Evolutionary conservation across 2,329 filamentous ascomycete genomes (phyloP).

Genomic region (Monosporascus sp.): DNA sequence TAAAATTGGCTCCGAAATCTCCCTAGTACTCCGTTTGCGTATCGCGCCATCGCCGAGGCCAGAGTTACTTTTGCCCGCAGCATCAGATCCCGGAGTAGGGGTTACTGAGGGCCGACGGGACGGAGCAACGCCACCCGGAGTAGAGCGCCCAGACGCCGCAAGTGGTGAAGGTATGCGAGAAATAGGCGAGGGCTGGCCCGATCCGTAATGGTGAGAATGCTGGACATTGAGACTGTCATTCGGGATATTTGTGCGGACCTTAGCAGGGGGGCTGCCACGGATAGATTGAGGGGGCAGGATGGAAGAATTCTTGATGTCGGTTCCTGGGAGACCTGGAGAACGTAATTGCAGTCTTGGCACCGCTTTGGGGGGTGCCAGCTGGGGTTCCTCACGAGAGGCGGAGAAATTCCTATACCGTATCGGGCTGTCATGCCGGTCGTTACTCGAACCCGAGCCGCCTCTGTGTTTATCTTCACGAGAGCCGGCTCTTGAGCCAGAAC

Average conservation of each 20-base stretch:
- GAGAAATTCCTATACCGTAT: slow-evolving; percentile 34
- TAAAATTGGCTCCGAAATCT: slow-evolving; percentile 47
- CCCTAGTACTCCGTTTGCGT: slow-evolving; percentile 38
- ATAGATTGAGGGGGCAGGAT: slow-evolving; percentile 41
- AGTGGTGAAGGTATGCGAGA: slow-evolving; percentile 36
- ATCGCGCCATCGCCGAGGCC: slow-evolving; percentile 33
- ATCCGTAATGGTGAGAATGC: slow-evolving; percentile 28
- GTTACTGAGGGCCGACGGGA: slow-evolving; percentile 29
- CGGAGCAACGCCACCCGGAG: slow-evolving; percentile 26
- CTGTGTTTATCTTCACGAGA: slow-evolving; percentile 40
- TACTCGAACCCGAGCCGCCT: slow-evolving; percentile 51
- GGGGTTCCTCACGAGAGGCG: slow-evolving; percentile 30
- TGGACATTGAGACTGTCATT: slow-evolving; percentile 30
- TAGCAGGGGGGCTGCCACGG: slow-evolving; percentile 20
- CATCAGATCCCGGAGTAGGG: slow-evolving; percentile 21
- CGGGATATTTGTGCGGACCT: slow-evolving; percentile 16
- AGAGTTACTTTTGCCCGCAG: slow-evolving; percentile 17
- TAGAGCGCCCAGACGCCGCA: slow-evolving; percentile 26
- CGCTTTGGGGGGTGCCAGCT: slow-evolving; percentile 21
- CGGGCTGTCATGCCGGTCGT: slow-evolving; percentile 34
- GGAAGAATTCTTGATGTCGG: slow-evolving; percentile 41
- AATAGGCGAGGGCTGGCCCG: slow-evolving; percentile 39
- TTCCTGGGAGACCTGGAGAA: slow-evolving; percentile 43
- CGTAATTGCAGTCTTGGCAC: slow-evolving; percentile 29
- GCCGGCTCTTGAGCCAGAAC: slow-evolving; percentile 17